Evolutionary conservation across 768 basidiomycete species (phyloP).

Genomic region (Coprinopsis sp.): DNA sequence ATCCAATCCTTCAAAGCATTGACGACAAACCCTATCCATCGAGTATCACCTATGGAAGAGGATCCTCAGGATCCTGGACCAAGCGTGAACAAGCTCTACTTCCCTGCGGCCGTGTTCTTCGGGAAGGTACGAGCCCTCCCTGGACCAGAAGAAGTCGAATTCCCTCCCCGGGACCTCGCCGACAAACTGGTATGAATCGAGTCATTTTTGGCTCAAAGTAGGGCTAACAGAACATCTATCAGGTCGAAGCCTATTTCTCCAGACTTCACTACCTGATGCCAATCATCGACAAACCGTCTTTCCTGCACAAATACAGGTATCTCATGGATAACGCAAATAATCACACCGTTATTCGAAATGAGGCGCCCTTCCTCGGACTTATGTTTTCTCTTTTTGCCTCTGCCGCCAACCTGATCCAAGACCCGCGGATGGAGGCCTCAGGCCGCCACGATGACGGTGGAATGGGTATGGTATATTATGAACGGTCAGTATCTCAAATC

Average conservation of each 20-base stretch:
- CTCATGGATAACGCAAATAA: slow-evolving; percentile 71
- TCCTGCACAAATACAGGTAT: slow-evolving; percentile 63
- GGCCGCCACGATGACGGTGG: slow-evolving; percentile 71
- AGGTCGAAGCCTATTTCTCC: slow-evolving; percentile 87
- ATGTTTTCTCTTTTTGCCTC: slow-evolving; percentile 91
- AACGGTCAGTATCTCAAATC: slow-evolving; percentile 51
- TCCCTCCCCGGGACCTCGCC: slow-evolving; percentile 77
- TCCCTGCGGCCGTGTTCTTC: slow-evolving; percentile 83
- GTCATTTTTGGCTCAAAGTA: slow-evolving; percentile 13
- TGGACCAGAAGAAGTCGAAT: slow-evolving; percentile 82
- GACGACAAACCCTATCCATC: slow-evolving; percentile 68
- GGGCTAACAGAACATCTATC: slow-evolving; percentile 20
- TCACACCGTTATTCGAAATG: slow-evolving; percentile 44
- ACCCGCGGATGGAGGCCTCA: slow-evolving; percentile 55
- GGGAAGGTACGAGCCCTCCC: slow-evolving; percentile 82
- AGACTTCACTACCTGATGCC: slow-evolving; percentile 88
- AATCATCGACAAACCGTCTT: slow-evolving; percentile 80
- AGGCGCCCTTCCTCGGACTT: slow-evolving; percentile 75
- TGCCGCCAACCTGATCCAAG: slow-evolving; percentile 73
- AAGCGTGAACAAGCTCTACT: slow-evolving; percentile 81
- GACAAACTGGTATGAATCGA: slow-evolving; percentile 65
- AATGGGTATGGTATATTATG: slow-evolving; percentile 87
- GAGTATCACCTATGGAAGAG: slow-evolving; percentile 80
- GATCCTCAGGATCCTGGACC: slow-evolving; percentile 76
- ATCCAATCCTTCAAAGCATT: slow-evolving; percentile 82